These are phyloP conservation scores for Pichia manshurica DNA, from an alignment of 805 yeast species.

Conservation along the genomic window DNA sequence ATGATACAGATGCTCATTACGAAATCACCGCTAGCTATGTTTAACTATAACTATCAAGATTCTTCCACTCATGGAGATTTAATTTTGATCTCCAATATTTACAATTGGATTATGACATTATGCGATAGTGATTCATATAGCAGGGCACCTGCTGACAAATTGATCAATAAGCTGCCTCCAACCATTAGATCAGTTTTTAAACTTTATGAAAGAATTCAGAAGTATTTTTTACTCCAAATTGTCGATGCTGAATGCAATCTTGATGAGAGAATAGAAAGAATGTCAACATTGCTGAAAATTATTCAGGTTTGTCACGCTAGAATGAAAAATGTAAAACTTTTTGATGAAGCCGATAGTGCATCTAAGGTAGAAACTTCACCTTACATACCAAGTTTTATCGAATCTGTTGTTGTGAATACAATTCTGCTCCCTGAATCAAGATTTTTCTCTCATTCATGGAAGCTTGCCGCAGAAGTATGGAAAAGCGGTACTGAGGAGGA, in stretches of 20 bases:
- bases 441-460: slow-evolving; percentile 63
- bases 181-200: slow-evolving; percentile 61
- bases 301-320: slow-evolving; percentile 60
- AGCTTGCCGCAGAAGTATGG: slow-evolving; percentile 40
- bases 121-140: slow-evolving; percentile 30
- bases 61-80: slow-evolving; percentile 44
- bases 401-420: slow-evolving; percentile 68
- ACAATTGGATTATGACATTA: slow-evolving; percentile 60
- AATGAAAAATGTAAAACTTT: slow-evolving; percentile 53
- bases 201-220: slow-evolving; percentile 60
- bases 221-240: slow-evolving; percentile 58
- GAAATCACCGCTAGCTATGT: slow-evolving; percentile 50
- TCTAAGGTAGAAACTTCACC: slow-evolving; percentile 31
- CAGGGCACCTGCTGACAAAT: not conserved
- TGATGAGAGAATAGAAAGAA: slow-evolving; percentile 58
- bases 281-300: slow-evolving; percentile 63
- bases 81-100: slow-evolving; percentile 61
- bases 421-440: slow-evolving; percentile 79
- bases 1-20: slow-evolving; percentile 64
- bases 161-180: slow-evolving; percentile 53
- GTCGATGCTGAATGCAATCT: slow-evolving; percentile 53
- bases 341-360: slow-evolving; percentile 20
- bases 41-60: slow-evolving; percentile 44
- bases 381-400: slow-evolving; percentile 77
- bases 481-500: not conserved